These are phyloP conservation scores for Pelargonium nanum DNA, from an alignment of 345 rosid species.

Conservation along the genomic window DNA sequence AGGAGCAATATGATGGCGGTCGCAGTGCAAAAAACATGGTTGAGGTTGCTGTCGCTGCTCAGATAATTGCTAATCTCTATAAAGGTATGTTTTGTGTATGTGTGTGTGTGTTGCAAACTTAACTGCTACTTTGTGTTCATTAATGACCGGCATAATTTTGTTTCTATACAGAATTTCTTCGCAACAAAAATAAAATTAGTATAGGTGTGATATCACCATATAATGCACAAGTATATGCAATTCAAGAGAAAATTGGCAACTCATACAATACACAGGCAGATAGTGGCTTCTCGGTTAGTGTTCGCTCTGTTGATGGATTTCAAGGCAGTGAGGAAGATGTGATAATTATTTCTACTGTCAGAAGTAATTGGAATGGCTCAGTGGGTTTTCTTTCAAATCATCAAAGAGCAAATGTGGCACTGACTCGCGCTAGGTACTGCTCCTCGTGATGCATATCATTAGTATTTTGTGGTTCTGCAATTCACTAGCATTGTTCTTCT, in stretches of 20 bases:
- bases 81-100: conserved; percentile 4
- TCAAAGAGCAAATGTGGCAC: conserved; percentile 11
- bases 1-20: conserved; percentile 3
- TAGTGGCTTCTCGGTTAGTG: background rate
- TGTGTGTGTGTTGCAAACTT: background rate
- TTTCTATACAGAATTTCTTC: background rate
- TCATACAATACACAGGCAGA: background rate
- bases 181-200: conserved; percentile 2
- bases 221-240: conserved; percentile 11
- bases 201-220: conserved; percentile 17
- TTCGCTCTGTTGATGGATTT: conserved; percentile 8
- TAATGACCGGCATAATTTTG: background rate
- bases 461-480: background rate
- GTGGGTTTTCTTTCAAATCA: conserved; percentile 1
- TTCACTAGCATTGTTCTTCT: background rate
- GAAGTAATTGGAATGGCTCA: background rate
- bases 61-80: conserved; percentile 7
- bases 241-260: background rate
- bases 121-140: too few relatives aligned
- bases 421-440: background rate
- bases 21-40: conserved; percentile 15
- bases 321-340: conserved; percentile 11
- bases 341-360: conserved; percentile 4
- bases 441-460: background rate
- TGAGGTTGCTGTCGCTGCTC: conserved; percentile 11